Percentiles rank a stretch among this genome's conserved stretches.
phyloP scores from a whole-genome alignment of 176 grass and related monocot species.

The Avena sativa region DNA sequence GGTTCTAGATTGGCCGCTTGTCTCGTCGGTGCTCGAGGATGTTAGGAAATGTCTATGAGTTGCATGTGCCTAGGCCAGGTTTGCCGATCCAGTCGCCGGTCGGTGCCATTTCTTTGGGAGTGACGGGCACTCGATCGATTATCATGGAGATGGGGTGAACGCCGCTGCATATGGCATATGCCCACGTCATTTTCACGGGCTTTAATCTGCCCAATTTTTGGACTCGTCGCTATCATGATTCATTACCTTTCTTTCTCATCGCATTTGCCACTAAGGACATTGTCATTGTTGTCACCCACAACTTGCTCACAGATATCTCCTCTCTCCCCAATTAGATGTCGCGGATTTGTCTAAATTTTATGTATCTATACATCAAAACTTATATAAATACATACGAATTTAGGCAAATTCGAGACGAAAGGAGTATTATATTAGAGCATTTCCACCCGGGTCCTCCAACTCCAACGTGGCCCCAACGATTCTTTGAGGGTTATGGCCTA shows the following conservation, averaged over 20 bases:
- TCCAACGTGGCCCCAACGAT: too few relatives aligned
- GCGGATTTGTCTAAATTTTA: too few relatives aligned
- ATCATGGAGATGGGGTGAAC: not conserved
- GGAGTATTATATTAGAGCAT: too few relatives aligned
- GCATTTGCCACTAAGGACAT: not conserved
- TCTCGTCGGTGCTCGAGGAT: not conserved
- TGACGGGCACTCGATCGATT: not conserved
- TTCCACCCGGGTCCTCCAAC: too few relatives aligned
- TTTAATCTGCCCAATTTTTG: not conserved
- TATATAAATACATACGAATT: too few relatives aligned
- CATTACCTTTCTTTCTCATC: not conserved
- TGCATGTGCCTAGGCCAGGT: not conserved
- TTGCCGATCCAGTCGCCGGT: not conserved
- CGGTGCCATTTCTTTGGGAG: not conserved
- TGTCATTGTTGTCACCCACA: too few relatives aligned
- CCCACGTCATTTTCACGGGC: not conserved
- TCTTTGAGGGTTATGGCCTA: too few relatives aligned
- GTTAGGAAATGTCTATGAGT: not conserved
- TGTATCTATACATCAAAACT: too few relatives aligned
- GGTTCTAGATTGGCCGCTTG: not conserved
- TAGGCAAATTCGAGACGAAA: too few relatives aligned
- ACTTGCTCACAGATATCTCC: too few relatives aligned
- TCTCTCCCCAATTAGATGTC: too few relatives aligned
- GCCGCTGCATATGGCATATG: not conserved
- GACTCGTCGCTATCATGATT: too few relatives aligned